Percentiles rank a stretch among this genome's conserved stretches.
Evolutionary conservation across 2,329 filamentous ascomycete genomes (phyloP).

Genomic region (Aspergillus uvarum): DNA sequence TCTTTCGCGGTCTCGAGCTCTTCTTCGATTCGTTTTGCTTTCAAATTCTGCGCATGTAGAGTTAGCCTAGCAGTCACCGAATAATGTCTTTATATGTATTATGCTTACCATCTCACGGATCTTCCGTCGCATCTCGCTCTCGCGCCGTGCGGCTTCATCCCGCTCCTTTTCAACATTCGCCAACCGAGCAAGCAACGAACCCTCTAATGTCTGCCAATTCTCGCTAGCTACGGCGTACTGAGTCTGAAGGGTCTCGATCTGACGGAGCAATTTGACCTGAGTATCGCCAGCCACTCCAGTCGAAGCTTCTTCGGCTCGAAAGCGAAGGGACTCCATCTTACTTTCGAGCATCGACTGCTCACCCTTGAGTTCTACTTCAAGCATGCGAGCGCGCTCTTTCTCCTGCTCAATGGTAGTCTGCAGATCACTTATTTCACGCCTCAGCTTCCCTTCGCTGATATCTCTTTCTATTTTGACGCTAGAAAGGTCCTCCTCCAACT

Average conservation of each 20-base stretch:
- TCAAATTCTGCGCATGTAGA: slow-evolving; percentile 55
- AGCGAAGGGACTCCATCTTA: slow-evolving; percentile 83
- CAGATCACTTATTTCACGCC: slow-evolving; percentile 67
- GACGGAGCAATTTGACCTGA: slow-evolving; percentile 84
- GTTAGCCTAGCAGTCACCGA: slow-evolving; percentile 5
- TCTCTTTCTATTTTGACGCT: slow-evolving; percentile 72
- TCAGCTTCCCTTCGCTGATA: slow-evolving; percentile 68
- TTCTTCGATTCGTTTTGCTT: slow-evolving; percentile 70
- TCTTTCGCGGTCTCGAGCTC: slow-evolving; percentile 69
- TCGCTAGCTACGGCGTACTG: slow-evolving; percentile 93
- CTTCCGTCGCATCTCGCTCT: slow-evolving; percentile 85
- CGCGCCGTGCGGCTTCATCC: slow-evolving; percentile 78
- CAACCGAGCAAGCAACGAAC: slow-evolving; percentile 75
- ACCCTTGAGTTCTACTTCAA: slow-evolving; percentile 75
- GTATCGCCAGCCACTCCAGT: slow-evolving; percentile 78
- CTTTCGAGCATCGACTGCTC: slow-evolving; percentile 77
- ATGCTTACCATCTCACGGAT: slow-evolving; percentile 75
- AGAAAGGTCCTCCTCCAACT: slow-evolving; percentile 64
- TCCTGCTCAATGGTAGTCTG: slow-evolving; percentile 72
- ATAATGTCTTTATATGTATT: neutral
- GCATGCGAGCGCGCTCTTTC: slow-evolving; percentile 64
- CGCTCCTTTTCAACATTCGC: slow-evolving; percentile 82
- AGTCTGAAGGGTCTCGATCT: slow-evolving; percentile 92
- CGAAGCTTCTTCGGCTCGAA: slow-evolving; percentile 82
- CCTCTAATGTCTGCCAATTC: slow-evolving; percentile 97